Conservation (phyloP, 2,329 filamentous ascomycete species). For the Monilinia fructicola region DNA sequence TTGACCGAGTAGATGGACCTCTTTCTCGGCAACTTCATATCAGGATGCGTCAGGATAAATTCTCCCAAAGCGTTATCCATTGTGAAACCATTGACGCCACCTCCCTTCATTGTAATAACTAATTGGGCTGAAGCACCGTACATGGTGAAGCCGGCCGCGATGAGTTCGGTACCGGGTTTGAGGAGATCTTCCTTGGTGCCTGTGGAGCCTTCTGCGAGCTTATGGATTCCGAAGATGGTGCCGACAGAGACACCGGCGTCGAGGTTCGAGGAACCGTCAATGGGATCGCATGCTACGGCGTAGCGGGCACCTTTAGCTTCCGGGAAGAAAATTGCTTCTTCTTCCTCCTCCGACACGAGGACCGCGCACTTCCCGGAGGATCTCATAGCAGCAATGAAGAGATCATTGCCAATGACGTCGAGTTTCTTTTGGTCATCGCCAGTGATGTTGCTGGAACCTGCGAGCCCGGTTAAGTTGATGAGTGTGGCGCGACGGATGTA, state of each 20-base stretch:
- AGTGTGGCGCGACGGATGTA: slow-evolving; percentile 96
- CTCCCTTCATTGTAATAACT: slow-evolving; percentile 94
- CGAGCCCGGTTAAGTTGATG: slow-evolving; percentile 92
- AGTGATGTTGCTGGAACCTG: slow-evolving; percentile 90
- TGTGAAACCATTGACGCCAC: slow-evolving; percentile 94
- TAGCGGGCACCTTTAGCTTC: slow-evolving; percentile 77
- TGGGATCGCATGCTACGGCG: slow-evolving; percentile 94
- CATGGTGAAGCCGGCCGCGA: slow-evolving; percentile 99
- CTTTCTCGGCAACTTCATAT: slow-evolving; percentile 82
- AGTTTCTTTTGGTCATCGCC: slow-evolving; percentile 99
- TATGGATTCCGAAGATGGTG: slow-evolving; percentile 94
- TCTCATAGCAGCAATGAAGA: slow-evolving; percentile 94
- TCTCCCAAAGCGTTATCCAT: slow-evolving; percentile 95
- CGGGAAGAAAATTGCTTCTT: slow-evolving; percentile 84
- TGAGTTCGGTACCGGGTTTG: slow-evolving; percentile 83
- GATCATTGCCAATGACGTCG: slow-evolving; percentile 96
- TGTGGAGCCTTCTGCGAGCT: slow-evolving; percentile 72
- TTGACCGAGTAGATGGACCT: slow-evolving; percentile 96
- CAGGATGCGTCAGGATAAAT: slow-evolving; percentile 95
- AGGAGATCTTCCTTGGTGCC: slow-evolving; percentile 84
- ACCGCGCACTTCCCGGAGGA: slow-evolving; percentile 88
- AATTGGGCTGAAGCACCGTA: slow-evolving; percentile 96
- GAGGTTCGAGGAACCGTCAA: slow-evolving; percentile 95
- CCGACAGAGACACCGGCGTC: slow-evolving; percentile 97
- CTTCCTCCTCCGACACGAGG: slow-evolving; percentile 97